Evolutionary conservation across 2,329 filamentous ascomycete genomes (phyloP).

Genomic region (Talaromyces sp.): DNA sequence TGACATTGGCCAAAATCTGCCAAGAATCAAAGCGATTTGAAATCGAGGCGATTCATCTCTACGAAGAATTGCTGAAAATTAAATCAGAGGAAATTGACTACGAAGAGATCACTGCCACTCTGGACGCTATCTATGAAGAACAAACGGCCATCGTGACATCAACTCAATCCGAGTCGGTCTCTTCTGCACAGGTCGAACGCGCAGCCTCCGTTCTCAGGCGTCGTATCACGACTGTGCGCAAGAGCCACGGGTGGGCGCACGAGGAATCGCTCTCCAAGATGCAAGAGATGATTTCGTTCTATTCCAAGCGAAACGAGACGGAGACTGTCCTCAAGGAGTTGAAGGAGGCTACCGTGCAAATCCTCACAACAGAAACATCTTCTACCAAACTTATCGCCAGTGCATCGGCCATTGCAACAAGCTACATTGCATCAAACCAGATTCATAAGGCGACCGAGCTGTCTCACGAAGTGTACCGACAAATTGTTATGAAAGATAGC

Average conservation of each 20-base stretch:
- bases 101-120: constrained; percentile 29
- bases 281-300: constrained; percentile 33
- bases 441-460: constrained; percentile 30
- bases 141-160: constrained; percentile 24
- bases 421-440: constrained; percentile 33
- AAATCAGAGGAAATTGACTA: constrained; percentile 30
- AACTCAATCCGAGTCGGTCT: constrained; percentile 21
- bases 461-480: constrained; percentile 35
- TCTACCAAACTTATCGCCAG: constrained; percentile 28
- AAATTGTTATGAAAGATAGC: constrained; percentile 36
- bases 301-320: constrained; percentile 30
- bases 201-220: constrained; percentile 28
- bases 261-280: constrained; percentile 36
- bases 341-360: constrained; percentile 29
- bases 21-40: constrained; percentile 36
- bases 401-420: constrained; percentile 33
- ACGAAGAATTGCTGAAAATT: constrained; percentile 33
- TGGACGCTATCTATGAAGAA: constrained; percentile 38
- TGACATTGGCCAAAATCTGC: constrained; percentile 34
- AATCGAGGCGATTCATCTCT: constrained; percentile 31
- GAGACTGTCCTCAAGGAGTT: constrained; percentile 30
- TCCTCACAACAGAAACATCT: constrained; percentile 30
- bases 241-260: constrained; percentile 36
- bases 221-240: constrained; percentile 27
- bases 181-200: constrained; percentile 26